These are phyloP conservation scores for Dillenia turbinata DNA, from an alignment of 164 flowering plant species.

Conservation along the genomic window DNA sequence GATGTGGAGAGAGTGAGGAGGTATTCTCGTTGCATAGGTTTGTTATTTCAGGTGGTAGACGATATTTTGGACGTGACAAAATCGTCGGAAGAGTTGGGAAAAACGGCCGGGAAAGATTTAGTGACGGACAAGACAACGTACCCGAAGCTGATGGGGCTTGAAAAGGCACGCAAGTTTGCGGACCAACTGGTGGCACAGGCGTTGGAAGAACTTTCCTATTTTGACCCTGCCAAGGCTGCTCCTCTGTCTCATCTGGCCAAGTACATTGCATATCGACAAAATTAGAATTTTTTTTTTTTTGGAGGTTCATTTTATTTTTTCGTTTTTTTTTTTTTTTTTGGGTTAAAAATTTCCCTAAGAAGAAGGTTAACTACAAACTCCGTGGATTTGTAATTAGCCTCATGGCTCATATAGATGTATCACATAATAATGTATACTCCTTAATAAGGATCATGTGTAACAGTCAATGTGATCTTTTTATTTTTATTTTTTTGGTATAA, in stretches of 20 bases:
- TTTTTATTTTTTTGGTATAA: no score
- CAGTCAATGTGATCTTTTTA: no score
- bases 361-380: no score
- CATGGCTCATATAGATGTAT: no score
- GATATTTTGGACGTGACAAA: constrained; percentile 40
- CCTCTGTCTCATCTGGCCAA: constrained; percentile 25
- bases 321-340: no score
- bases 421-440: no score
- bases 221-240: constrained; percentile 19
- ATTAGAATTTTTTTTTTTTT: background rate
- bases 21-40: constrained; percentile 29
- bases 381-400: no score
- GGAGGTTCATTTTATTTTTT: no score
- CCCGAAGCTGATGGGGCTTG: constrained; percentile 34
- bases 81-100: constrained; percentile 30
- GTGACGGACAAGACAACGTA: constrained; percentile 26
- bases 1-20: constrained; percentile 32
- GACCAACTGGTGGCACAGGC: constrained; percentile 18
- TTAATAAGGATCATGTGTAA: no score
- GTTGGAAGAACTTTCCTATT: constrained; percentile 18
- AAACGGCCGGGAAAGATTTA: constrained; percentile 35
- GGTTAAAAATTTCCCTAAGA: no score
- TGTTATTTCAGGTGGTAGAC: constrained; percentile 41
- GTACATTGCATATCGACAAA: constrained; percentile 26
- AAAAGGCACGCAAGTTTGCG: constrained; percentile 24